Evolutionary conservation across 2,329 filamentous ascomycete species (phyloP).

Genomic region (Dendrostoma leiphaemia): DNA sequence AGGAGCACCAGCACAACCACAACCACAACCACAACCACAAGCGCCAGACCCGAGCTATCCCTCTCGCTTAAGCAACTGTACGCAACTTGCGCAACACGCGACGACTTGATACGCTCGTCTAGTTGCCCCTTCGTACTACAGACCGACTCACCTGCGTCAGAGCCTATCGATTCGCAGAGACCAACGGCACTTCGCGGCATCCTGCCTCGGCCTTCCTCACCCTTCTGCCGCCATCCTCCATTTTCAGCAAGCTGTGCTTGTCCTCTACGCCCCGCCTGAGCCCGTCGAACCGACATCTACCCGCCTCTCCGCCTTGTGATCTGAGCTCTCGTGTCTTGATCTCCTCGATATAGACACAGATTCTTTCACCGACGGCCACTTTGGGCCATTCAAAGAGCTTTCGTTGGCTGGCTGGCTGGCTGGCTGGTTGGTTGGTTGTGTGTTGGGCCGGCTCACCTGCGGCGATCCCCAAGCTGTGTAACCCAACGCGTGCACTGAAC

Average conservation of each 20-base stretch:
- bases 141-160: slow-evolving; percentile 15
- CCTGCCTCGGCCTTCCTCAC: slow-evolving; percentile 5
- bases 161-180: slow-evolving; percentile 17
- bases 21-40: no score
- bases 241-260: no score
- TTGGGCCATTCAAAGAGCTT: neutral
- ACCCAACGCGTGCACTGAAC: slow-evolving; percentile 14
- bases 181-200: slow-evolving; percentile 11
- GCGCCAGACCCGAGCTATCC: slow-evolving; percentile 8
- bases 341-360: neutral
- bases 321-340: neutral
- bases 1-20: slow-evolving; percentile 1
- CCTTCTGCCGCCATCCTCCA: slow-evolving; percentile 7
- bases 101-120: slow-evolving; percentile 20
- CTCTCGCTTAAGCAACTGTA: slow-evolving; percentile 21
- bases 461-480: slow-evolving; percentile 8
- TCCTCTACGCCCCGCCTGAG: no score
- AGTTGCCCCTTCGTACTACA: slow-evolving; percentile 18
- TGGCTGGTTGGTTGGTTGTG: neutral
- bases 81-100: slow-evolving; percentile 15
- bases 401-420: neutral
- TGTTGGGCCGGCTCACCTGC: neutral
- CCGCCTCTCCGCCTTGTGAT: neutral
- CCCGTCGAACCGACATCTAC: neutral
- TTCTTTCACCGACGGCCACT: neutral